Evolutionary conservation across 208 protist genomes (phyloP).

Genomic region (Crithidia bombi): DNA sequence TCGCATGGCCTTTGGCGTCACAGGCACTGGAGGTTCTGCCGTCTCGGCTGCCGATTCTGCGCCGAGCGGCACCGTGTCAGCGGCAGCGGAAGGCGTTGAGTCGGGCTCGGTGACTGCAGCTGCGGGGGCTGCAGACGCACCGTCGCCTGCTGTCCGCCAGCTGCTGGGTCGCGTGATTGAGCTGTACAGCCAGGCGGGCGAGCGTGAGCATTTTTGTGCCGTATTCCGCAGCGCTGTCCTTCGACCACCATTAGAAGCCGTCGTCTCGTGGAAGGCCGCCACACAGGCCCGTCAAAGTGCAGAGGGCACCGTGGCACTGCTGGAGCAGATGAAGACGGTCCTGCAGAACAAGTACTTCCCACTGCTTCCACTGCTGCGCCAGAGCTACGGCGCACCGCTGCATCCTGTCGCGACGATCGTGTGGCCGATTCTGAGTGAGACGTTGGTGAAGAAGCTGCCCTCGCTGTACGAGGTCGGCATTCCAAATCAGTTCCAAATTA

Average conservation of each 20-base stretch:
- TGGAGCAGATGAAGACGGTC: conserved; percentile 47
- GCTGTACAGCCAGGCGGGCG: conserved; percentile 52
- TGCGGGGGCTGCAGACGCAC: background rate
- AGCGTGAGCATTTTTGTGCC: conserved; percentile 50
- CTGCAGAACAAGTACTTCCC: conserved; percentile 46
- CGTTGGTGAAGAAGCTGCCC: conserved; percentile 79
- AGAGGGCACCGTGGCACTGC: conserved; percentile 57
- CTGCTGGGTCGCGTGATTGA: conserved; percentile 42
- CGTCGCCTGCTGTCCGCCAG: conserved; percentile 13
- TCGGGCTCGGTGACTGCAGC: background rate
- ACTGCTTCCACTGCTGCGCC: conserved; percentile 59
- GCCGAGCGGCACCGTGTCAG: too few relatives aligned
- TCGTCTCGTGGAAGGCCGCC: conserved; percentile 83
- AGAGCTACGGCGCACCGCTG: conserved; percentile 45
- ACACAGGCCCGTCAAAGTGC: conserved; percentile 75
- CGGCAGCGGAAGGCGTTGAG: background rate
- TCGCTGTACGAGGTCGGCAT: conserved; percentile 78
- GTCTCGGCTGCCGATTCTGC: too few relatives aligned
- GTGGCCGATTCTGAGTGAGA: conserved; percentile 82
- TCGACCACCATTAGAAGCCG: conserved; percentile 56
- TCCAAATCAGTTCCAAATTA: conserved; percentile 73
- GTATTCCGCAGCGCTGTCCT: conserved; percentile 72
- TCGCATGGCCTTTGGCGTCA: conserved; percentile 2
- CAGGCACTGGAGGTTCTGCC: background rate
- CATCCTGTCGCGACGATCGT: conserved; percentile 63